A percentile compares a stretch with the other conserved stretches of the same genome.
These are phyloP conservation scores for Dovyalis caffra DNA, from an alignment of 345 rosid species.

Conservation along the genomic window DNA sequence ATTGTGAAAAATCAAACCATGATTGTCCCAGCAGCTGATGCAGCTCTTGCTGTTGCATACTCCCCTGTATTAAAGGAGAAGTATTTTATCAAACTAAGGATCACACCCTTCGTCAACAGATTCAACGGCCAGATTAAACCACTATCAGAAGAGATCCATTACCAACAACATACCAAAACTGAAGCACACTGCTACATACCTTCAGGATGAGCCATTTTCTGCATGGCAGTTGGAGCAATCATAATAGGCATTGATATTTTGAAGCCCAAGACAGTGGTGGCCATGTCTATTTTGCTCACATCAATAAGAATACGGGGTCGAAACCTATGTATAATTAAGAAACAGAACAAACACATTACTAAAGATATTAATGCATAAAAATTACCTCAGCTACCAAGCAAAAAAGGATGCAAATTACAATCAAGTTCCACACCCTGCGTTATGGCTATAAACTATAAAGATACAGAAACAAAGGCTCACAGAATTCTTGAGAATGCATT, in stretches of 20 bases:
- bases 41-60: conserved; percentile 88
- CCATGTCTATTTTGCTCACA: conserved; percentile 79
- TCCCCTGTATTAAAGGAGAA: conserved; percentile 58
- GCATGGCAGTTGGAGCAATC: conserved; percentile 95
- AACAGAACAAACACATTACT: neutral
- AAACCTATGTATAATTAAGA: conserved; percentile 44
- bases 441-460: neutral
- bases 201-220: conserved; percentile 97
- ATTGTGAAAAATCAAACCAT: conserved; percentile 56
- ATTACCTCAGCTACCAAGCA: neutral
- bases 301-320: conserved; percentile 89
- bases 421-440: neutral
- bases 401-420: neutral
- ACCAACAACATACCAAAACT: neutral
- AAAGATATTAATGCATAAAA: neutral
- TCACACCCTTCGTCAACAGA: neutral
- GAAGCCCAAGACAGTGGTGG: conserved; percentile 76
- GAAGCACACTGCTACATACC: conserved; percentile 35
- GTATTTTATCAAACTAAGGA: neutral
- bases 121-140: neutral
- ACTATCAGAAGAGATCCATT: neutral
- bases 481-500: conserved; percentile 83
- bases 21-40: conserved; percentile 80
- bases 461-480: conserved; percentile 35
- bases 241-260: conserved; percentile 91